A percentile compares a stretch with the other conserved stretches of the same genome.
These are phyloP conservation scores for Trebouxiophyceae sp. DNA, from an alignment of 163 green algal species.

Conservation along the genomic window DNA sequence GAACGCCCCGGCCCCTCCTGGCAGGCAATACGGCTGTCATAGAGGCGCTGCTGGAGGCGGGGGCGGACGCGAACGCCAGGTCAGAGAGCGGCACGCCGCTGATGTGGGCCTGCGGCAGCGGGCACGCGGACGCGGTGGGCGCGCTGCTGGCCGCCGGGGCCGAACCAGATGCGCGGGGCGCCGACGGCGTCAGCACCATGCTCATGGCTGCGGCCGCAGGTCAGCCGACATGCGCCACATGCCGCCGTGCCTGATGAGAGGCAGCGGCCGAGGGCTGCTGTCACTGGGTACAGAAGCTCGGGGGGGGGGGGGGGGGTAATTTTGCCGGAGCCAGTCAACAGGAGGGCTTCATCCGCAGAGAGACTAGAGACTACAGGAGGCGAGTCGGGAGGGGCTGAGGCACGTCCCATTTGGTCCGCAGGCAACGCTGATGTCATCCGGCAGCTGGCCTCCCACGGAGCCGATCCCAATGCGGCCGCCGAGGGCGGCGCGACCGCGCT, in stretches of 20 bases:
- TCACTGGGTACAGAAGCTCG: neutral
- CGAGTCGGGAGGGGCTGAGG: too few species aligned
- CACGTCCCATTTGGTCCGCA: too few species aligned
- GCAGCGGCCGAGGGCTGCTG: neutral
- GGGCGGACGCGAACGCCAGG: conserved; percentile 18
- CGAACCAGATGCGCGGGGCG: conserved; percentile 7
- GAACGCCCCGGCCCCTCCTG: neutral
- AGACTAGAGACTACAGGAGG: too few species aligned
- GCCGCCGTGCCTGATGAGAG: neutral
- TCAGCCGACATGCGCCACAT: neutral
- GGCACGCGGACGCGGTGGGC: conserved; percentile 4
- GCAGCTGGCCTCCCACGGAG: conserved; percentile 15
- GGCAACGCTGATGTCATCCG: conserved; percentile 12
- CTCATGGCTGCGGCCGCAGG: conserved; percentile 31
- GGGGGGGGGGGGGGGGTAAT: conserved; percentile 2
- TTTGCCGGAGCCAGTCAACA: neutral
- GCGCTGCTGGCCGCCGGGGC: conserved; percentile 29
- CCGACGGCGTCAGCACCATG: conserved; percentile 25
- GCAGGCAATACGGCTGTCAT: conserved; percentile 12
- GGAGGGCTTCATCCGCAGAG: too few species aligned
- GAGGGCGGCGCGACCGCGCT: conserved; percentile 34
- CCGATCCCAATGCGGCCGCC: conserved; percentile 20
- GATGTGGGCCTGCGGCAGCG: conserved; percentile 25
- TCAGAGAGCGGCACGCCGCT: conserved; percentile 23
- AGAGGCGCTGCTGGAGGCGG: conserved; percentile 25